A percentile compares a stretch with the other conserved stretches of the same genome.
phyloP scores from a whole-genome alignment of 2,329 filamentous ascomycete species.

The Fusarium nisikadoi region DNA sequence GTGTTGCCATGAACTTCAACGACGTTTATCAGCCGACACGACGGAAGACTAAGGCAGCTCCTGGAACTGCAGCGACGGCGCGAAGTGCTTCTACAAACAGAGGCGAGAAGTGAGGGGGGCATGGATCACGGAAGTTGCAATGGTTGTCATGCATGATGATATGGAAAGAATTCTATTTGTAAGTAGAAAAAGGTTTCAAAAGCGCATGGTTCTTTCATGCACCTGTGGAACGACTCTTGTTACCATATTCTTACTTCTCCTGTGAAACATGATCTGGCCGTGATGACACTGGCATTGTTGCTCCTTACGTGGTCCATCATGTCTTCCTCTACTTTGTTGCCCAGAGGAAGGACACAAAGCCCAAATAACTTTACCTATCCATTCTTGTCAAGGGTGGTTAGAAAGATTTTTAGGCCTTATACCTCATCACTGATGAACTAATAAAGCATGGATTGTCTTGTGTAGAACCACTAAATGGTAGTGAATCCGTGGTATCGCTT shows the following conservation, averaged over 20 bases:
- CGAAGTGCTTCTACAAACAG: slow-evolving; percentile 41
- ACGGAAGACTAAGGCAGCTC: slow-evolving; percentile 63
- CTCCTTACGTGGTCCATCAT: not conserved
- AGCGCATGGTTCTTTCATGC: not conserved
- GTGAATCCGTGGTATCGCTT: not conserved
- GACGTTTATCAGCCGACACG: slow-evolving; percentile 88
- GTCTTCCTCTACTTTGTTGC: not conserved
- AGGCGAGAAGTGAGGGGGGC: slow-evolving; percentile 34
- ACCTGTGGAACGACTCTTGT: not conserved
- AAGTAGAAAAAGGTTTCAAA: slow-evolving; percentile 7
- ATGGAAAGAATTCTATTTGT: not conserved
- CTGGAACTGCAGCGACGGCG: slow-evolving; percentile 35
- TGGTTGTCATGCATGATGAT: slow-evolving; percentile 7
- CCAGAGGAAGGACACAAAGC: not conserved
- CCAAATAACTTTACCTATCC: not conserved
- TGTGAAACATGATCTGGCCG: not conserved
- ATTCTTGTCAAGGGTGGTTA: not conserved
- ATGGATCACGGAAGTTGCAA: not conserved
- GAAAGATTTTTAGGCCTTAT: not conserved
- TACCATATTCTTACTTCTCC: not conserved
- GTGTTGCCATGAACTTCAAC: slow-evolving; percentile 99
- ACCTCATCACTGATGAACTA: not conserved
- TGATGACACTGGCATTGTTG: not conserved
- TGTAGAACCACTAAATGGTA: not conserved
- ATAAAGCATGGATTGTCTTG: not conserved